phyloP scores from a whole-genome alignment of 495 filamentous ascomycete genomes.

The Talaromyces wortmannii region DNA sequence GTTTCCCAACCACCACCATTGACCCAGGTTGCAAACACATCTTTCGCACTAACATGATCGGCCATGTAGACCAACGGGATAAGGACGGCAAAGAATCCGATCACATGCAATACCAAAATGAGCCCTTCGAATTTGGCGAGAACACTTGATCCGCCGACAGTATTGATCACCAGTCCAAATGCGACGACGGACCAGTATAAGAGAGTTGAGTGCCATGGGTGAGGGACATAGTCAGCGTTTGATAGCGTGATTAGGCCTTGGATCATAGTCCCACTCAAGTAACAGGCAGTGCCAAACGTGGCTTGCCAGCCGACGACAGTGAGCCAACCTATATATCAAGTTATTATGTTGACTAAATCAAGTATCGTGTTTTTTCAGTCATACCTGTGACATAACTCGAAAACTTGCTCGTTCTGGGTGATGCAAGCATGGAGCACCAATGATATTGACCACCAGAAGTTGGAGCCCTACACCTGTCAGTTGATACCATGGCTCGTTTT shows the following conservation, averaged over 20 bases:
- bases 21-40: slow-evolving; percentile 45
- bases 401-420: slow-evolving; percentile 25
- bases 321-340: slow-evolving; percentile 1
- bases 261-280: slow-evolving; percentile 31
- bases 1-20: slow-evolving; percentile 51
- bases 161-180: slow-evolving; percentile 34
- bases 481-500: background rate
- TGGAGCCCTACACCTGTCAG: slow-evolving; percentile 27
- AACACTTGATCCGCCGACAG: slow-evolving; percentile 33
- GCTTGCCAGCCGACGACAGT: slow-evolving; percentile 5
- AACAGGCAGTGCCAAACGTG: slow-evolving; percentile 25
- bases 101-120: slow-evolving; percentile 53
- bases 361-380: slow-evolving; percentile 20
- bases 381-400: slow-evolving; percentile 41
- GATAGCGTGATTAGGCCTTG: slow-evolving; percentile 32
- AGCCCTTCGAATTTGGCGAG: slow-evolving; percentile 52
- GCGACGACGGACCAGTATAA: slow-evolving; percentile 1
- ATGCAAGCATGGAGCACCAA: slow-evolving; percentile 46
- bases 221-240: slow-evolving; percentile 21
- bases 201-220: slow-evolving; percentile 1
- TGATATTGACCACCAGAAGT: slow-evolving; percentile 47
- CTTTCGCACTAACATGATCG: slow-evolving; percentile 32
- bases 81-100: slow-evolving; percentile 55
- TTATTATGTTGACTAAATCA: background rate
- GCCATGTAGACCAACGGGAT: slow-evolving; percentile 51